These are phyloP conservation scores for Coemansia sp. DNA, from an alignment of 192 early-diverging fungal genomes.

Conservation along the genomic window DNA sequence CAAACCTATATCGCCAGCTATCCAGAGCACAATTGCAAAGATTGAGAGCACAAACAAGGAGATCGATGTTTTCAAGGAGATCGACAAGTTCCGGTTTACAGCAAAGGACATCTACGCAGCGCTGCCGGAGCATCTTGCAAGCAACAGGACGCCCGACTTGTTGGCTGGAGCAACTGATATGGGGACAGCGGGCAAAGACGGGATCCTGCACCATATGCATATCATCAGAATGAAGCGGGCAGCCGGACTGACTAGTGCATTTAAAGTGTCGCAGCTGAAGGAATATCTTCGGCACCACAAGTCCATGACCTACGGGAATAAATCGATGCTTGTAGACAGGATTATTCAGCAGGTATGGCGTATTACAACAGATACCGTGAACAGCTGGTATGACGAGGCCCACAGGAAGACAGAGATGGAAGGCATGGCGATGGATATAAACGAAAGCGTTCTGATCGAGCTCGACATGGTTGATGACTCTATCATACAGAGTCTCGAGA, in stretches of 20 bases:
- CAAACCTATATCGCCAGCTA: conserved; percentile 25
- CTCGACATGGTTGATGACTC: neutral
- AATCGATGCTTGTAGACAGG: conserved; percentile 25
- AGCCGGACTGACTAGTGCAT: conserved; percentile 9
- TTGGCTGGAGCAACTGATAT: conserved; percentile 1
- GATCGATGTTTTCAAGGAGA: conserved; percentile 13
- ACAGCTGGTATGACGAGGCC: conserved; percentile 9
- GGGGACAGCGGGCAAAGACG: conserved; percentile 10
- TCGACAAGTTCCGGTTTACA: conserved; percentile 37
- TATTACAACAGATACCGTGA: conserved; percentile 17
- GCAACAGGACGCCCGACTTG: neutral
- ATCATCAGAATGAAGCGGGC: conserved; percentile 18
- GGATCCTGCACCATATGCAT: conserved; percentile 13
- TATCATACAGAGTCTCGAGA: conserved; percentile 14
- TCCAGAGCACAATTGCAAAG: conserved; percentile 16
- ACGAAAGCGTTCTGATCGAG: conserved; percentile 13
- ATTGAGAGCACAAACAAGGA: conserved; percentile 6
- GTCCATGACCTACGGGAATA: conserved; percentile 10
- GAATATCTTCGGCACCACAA: conserved; percentile 26
- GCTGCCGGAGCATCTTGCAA: conserved; percentile 18
- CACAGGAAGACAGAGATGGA: conserved; percentile 9
- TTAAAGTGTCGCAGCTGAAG: conserved; percentile 27
- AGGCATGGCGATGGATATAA: conserved; percentile 29
- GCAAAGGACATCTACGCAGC: conserved; percentile 21
- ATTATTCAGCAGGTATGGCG: conserved; percentile 45